Conservation (phyloP, 176 grass and related monocot species). For the Rhynchospora pubera region DNA sequence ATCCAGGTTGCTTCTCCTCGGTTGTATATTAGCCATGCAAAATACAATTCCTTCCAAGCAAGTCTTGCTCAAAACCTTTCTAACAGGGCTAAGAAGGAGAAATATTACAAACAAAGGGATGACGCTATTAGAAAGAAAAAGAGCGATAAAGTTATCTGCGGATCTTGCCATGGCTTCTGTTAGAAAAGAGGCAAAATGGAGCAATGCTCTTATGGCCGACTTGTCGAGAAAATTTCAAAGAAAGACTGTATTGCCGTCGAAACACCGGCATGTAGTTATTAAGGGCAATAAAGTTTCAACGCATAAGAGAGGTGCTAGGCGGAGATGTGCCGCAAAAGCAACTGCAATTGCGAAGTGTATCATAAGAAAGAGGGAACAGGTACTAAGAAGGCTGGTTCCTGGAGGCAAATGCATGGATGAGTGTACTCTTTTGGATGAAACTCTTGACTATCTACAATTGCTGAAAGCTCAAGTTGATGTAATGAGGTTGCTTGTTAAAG, state of each 20-base stretch:
- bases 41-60: constrained; percentile 35
- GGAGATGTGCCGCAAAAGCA: constrained; percentile 11
- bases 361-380: constrained; percentile 34
- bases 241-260: neutral
- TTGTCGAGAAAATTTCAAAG: constrained; percentile 17
- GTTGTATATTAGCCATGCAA: constrained; percentile 26
- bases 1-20: neutral
- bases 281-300: constrained; percentile 22
- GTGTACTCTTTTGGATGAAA: constrained; percentile 56
- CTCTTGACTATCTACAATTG: constrained; percentile 57
- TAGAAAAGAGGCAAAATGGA: constrained; percentile 42
- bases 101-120: constrained; percentile 29
- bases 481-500: constrained; percentile 50
- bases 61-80: constrained; percentile 40
- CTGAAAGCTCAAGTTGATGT: constrained; percentile 68
- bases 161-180: constrained; percentile 40
- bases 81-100: constrained; percentile 32
- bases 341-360: constrained; percentile 33
- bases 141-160: constrained; percentile 41
- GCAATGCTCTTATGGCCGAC: constrained; percentile 28
- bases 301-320: constrained; percentile 8
- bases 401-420: constrained; percentile 50
- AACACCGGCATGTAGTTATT: neutral
- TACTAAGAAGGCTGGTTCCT: constrained; percentile 45
- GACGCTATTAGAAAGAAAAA: constrained; percentile 41